Percentiles rank a stretch among this genome's conserved stretches.
Conservation (phyloP, 1,139 yeast species). For the Lodderomyces beijingensis region DNA sequence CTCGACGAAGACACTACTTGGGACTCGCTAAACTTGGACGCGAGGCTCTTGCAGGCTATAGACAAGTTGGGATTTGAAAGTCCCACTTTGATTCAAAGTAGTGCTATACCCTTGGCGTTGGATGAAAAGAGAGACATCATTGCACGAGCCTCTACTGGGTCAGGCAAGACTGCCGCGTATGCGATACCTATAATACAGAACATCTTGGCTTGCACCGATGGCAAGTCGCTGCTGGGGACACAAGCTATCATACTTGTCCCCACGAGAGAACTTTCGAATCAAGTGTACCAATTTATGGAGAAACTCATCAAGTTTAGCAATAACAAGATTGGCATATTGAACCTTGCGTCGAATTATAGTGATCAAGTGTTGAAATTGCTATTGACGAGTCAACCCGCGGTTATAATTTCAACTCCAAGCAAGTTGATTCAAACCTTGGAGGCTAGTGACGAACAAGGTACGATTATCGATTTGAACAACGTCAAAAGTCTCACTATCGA, state of each 20-base stretch:
- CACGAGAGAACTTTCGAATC: constrained; percentile 79
- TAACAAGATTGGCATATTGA: constrained; percentile 60
- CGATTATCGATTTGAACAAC: constrained; percentile 43
- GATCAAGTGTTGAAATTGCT: constrained; percentile 72
- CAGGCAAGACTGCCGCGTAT: constrained; percentile 88
- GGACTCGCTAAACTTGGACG: constrained; percentile 69
- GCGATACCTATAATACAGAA: constrained; percentile 72
- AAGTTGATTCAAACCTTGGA: constrained; percentile 62
- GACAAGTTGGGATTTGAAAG: constrained; percentile 74
- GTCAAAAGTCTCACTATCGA: constrained; percentile 80
- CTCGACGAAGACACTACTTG: constrained; percentile 70
- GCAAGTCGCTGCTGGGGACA: constrained; percentile 23
- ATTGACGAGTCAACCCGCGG: constrained; percentile 70
- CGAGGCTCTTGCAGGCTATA: constrained; percentile 80
- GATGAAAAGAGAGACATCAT: constrained; percentile 83
- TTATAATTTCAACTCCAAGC: constrained; percentile 85
- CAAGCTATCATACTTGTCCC: constrained; percentile 72
- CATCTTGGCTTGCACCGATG: constrained; percentile 37
- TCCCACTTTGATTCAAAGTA: constrained; percentile 88
- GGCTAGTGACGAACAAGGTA: constrained; percentile 35
- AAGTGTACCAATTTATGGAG: constrained; percentile 68
- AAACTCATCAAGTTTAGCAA: constrained; percentile 70
- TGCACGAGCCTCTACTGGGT: constrained; percentile 86
- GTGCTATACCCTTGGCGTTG: constrained; percentile 87
- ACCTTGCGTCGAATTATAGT: constrained; percentile 68